A percentile compares a stretch with the other conserved stretches of the same genome.
These are phyloP conservation scores for Gastrodia elata DNA, from an alignment of 106 monocot genomes.

Conservation along the genomic window DNA sequence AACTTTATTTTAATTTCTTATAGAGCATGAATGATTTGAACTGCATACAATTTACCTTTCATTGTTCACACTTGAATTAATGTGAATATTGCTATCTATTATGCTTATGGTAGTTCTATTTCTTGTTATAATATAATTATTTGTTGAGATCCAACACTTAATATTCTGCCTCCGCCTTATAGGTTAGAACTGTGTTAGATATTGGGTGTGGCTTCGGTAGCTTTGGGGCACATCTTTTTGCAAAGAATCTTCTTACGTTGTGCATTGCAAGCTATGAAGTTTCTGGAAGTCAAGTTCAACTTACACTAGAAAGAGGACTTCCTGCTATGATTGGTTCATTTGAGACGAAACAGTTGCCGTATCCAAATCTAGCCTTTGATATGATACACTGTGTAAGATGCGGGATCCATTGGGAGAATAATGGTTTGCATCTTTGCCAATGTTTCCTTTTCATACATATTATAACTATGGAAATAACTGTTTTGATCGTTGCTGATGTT, in stretches of 20 bases:
- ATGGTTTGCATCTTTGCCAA: constrained; percentile 39
- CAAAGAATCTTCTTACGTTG: constrained; percentile 67
- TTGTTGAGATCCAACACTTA: not conserved
- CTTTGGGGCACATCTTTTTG: constrained; percentile 89
- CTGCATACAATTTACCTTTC: no score
- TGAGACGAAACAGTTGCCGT: constrained; percentile 68
- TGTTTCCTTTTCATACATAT: no score
- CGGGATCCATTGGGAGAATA: constrained; percentile 74
- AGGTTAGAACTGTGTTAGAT: constrained; percentile 83
- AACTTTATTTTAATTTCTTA: no score
- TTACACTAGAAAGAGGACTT: constrained; percentile 91
- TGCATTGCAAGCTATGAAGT: constrained; percentile 88
- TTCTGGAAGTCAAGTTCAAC: constrained; percentile 91
- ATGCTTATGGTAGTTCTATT: not conserved
- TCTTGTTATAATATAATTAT: not conserved
- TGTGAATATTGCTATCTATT: not conserved
- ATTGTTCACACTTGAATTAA: not conserved
- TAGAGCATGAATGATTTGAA: no score
- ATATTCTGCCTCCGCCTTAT: constrained; percentile 14
- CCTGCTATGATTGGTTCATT: constrained; percentile 90
- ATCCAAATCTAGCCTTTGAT: constrained; percentile 81
- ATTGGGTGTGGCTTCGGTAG: constrained; percentile 96
- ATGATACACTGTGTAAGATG: constrained; percentile 91
- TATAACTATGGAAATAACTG: not conserved
- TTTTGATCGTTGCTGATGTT: no score